phyloP scores from a whole-genome alignment of 192 early-diverging fungal genomes.

The Gigaspora rosea region DNA sequence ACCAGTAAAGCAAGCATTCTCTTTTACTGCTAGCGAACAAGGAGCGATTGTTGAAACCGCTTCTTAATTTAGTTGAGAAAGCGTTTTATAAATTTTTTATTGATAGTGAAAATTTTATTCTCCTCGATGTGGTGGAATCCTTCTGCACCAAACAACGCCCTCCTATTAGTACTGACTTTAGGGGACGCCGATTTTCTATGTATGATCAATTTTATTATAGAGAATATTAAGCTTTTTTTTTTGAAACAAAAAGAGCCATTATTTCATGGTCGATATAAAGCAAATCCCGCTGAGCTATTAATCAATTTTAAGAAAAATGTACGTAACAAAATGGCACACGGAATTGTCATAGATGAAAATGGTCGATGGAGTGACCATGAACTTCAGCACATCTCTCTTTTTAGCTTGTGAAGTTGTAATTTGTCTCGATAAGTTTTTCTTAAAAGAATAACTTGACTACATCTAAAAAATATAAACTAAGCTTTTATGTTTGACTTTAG shows the following conservation, averaged over 20 bases:
- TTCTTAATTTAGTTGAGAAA: slow-evolving; percentile 11
- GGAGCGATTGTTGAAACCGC: neutral
- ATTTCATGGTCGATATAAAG: slow-evolving; percentile 18
- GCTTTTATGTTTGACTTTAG: slow-evolving; percentile 24
- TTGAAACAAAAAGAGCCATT: neutral
- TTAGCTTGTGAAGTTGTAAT: slow-evolving; percentile 28
- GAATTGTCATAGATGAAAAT: slow-evolving; percentile 8
- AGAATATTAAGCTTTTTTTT: too few species aligned
- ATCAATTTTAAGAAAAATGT: slow-evolving; percentile 25
- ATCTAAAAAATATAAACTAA: slow-evolving; percentile 19
- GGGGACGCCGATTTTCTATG: neutral
- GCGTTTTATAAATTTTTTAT: slow-evolving; percentile 3
- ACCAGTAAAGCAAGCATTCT: slow-evolving; percentile 1
- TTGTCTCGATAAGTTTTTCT: slow-evolving; percentile 20
- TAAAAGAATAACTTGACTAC: slow-evolving; percentile 22
- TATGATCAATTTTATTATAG: neutral
- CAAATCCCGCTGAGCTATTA: slow-evolving; percentile 10
- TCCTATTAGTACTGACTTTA: slow-evolving; percentile 3
- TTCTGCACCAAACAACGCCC: neutral
- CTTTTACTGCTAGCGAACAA: slow-evolving; percentile 12
- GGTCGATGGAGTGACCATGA: slow-evolving; percentile 23
- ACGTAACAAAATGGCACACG: slow-evolving; percentile 21
- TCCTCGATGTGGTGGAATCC: neutral
- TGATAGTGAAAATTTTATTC: neutral
- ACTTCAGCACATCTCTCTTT: neutral